phyloP scores from a whole-genome alignment of 2,329 filamentous ascomycete species.

The Tolypocladium album region DNA sequence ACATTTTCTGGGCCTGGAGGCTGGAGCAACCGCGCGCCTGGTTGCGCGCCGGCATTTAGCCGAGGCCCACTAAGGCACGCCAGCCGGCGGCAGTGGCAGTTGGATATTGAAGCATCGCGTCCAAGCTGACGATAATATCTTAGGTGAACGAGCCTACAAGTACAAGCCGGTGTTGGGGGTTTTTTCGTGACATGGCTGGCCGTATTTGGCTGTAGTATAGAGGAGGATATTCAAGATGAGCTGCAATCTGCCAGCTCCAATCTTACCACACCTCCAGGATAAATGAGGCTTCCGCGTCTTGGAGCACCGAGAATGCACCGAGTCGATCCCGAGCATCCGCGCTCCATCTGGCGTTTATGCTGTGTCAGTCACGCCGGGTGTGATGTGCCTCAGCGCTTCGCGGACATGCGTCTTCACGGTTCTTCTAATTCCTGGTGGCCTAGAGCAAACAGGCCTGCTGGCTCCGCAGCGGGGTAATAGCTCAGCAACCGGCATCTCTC shows the following conservation, averaged over 20 bases:
- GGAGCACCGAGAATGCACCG: neutral
- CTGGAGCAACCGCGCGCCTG: neutral
- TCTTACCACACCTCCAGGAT: neutral
- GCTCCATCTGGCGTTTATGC: neutral
- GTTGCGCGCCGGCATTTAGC: constrained; percentile 2
- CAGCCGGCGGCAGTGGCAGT: neutral
- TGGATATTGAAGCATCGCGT: neutral
- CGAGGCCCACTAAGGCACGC: neutral
- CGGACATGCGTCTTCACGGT: neutral
- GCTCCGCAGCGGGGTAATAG: constrained; percentile 3
- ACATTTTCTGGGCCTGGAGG: constrained; percentile 9
- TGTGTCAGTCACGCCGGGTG: too few species aligned
- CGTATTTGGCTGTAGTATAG: neutral
- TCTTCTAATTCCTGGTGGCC: neutral
- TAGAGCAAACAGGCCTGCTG: neutral
- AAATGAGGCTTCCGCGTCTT: too few species aligned
- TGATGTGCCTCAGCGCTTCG: neutral
- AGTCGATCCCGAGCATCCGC: neutral
- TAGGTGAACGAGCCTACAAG: too few species aligned
- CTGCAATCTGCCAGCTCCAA: neutral
- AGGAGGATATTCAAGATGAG: too few species aligned
- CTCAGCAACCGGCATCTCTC: constrained; percentile 1
- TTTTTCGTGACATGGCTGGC: neutral
- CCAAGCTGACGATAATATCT: too few species aligned
- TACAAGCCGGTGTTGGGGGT: neutral